Base-by-base conservation (phyloP, 768 basidiomycete genomes). In the Ramaria sp. region DNA sequence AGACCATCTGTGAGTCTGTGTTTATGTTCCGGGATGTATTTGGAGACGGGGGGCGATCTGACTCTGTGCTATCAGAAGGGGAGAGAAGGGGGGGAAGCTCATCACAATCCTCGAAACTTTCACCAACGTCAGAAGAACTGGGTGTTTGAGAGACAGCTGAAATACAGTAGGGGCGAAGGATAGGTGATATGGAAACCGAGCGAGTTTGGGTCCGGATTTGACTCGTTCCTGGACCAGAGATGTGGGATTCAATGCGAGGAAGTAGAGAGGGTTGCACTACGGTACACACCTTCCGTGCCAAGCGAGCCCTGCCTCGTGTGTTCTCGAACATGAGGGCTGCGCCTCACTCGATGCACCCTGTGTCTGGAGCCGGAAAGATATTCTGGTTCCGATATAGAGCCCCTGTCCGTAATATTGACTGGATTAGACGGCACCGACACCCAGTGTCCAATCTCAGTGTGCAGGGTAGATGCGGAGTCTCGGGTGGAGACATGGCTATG, bases 21-120 rank as follows among this genome's bases (percentile, higher is more conserved):
- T 41, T 17, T n/a, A 17, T 56, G 53, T 43, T 5, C 27, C 7
- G 13, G 24, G 37, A 9, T 22, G 55, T n/a, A 41, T 38, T 17
- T 15, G 55, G 55, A 10, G 55, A 39, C 12, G 45, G 27, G 7
- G 55, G 55, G 20, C 45, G 55, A 30, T 50, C 55, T 34, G 22
- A 15, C 7, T 57, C 55, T 7, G 55, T 37, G 17, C 30, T 20
- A 50, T 57, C 55, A 22, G 55, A 50, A 7, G 47, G 45, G 17
- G 24, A n/a, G n/a, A 57, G 46, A 49, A 57, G 55, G n/a, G 48
- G 19, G 3, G 55, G 55, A 34, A 57, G 47, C n/a, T 50, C 37
- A n/a, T 57, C 55, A 27, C 24, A 19, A 31, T 57, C 55, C n/a
- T 57, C 48, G 51, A 39, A 9, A 24, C 11, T 22, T 13, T 43